A percentile compares a stretch with the other conserved stretches of the same genome.
phyloP scores from a whole-genome alignment of 169 alveolate species.

The Eimeria sp. region DNA sequence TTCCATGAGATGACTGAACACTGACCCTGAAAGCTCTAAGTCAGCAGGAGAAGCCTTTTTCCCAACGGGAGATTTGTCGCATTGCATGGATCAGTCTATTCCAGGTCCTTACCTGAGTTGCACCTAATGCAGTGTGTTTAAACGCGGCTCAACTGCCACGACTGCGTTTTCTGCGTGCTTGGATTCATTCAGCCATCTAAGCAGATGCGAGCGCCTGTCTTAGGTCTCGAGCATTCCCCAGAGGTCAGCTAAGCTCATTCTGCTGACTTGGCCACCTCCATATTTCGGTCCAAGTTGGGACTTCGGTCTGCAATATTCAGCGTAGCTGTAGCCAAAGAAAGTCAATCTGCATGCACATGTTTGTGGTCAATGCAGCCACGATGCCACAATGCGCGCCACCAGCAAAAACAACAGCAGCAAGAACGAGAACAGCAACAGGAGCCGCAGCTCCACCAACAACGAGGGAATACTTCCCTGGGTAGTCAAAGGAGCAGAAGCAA shows the following conservation, averaged over 20 bases:
- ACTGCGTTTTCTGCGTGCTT: not conserved
- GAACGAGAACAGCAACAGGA: not conserved
- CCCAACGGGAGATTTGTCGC: not conserved
- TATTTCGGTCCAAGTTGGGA: not conserved
- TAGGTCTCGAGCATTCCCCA: not conserved
- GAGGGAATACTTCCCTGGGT: not conserved
- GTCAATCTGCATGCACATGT: not conserved
- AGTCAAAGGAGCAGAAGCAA: not conserved
- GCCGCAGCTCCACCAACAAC: not conserved
- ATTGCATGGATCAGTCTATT: not conserved
- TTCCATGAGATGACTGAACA: not conserved
- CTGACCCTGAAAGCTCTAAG: not conserved
- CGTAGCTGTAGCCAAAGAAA: not conserved
- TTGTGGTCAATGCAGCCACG: not conserved
- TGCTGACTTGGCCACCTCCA: not conserved
- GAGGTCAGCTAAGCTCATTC: not conserved
- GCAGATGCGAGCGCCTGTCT: not conserved
- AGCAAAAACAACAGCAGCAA: not conserved
- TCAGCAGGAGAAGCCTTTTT: not conserved
- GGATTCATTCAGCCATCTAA: constrained; percentile 16
- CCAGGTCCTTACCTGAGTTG: no score
- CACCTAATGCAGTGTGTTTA: no score
- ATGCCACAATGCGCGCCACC: not conserved
- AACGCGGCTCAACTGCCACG: not conserved
- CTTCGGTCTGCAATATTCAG: not conserved